Conservation (phyloP, 2,329 filamentous ascomycete genomes). For the Paecilomyces niveus region DNA sequence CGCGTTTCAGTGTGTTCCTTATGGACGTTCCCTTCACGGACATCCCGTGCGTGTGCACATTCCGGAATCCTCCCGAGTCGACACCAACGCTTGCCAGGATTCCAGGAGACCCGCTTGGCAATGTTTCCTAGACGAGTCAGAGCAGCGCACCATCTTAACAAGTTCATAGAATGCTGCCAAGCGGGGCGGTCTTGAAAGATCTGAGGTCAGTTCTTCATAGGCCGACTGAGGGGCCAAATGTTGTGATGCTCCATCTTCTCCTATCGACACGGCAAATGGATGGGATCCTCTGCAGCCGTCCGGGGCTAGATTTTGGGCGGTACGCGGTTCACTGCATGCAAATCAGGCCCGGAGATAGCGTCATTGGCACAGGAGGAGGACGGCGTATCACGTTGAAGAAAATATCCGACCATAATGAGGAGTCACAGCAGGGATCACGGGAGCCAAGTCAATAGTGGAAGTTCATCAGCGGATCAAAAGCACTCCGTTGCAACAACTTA, state of each 20-base stretch:
- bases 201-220: not conserved
- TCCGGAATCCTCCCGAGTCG: not conserved
- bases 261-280: not conserved
- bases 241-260: not conserved
- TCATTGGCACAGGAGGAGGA: not conserved
- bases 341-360: not conserved
- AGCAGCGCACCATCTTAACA: not conserved
- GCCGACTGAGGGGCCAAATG: not conserved
- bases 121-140: not conserved
- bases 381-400: not conserved
- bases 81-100: not conserved
- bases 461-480: not conserved
- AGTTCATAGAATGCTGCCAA: not conserved
- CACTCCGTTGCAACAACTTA: not conserved
- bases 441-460: not conserved
- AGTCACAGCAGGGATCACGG: not conserved
- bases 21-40: not conserved
- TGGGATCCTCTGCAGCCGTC: not conserved
- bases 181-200: not conserved
- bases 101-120: not conserved
- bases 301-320: not conserved
- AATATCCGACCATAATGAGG: not conserved
- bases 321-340: not conserved
- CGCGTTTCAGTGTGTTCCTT: not conserved
- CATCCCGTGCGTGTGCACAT: not conserved